Percentiles rank a stretch among this genome's conserved stretches.
phyloP scores from a whole-genome alignment of 495 filamentous ascomycete genomes.

The Sabuloglossum arenarium region DNA sequence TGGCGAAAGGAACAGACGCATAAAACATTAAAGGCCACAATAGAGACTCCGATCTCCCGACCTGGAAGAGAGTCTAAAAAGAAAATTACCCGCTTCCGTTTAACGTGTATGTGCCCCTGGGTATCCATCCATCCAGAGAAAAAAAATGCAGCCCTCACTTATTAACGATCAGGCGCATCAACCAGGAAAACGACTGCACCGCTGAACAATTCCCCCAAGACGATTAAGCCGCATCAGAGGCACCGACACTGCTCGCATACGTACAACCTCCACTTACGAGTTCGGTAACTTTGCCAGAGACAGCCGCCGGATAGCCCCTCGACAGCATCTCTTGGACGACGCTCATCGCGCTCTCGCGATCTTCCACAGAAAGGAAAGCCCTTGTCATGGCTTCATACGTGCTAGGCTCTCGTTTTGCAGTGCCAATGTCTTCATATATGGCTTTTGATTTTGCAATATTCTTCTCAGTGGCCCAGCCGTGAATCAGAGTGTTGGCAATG shows the following conservation, averaged over 20 bases:
- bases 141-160: neutral
- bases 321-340: slow-evolving; percentile 83
- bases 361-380: slow-evolving; percentile 68
- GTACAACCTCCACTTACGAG: slow-evolving; percentile 44
- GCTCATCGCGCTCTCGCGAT: slow-evolving; percentile 45
- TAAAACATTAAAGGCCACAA: neutral
- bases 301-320: slow-evolving; percentile 76
- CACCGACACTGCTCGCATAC: neutral
- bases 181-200: too few species aligned
- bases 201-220: neutral
- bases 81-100: neutral
- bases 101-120: neutral
- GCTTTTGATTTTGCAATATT: slow-evolving; percentile 56
- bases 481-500: slow-evolving; percentile 97
- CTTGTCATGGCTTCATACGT: slow-evolving; percentile 99
- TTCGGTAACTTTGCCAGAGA: slow-evolving; percentile 79
- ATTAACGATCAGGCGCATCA: too few species aligned
- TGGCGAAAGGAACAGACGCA: neutral
- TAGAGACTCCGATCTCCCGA: neutral
- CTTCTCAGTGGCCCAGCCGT: slow-evolving; percentile 81
- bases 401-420: slow-evolving; percentile 70
- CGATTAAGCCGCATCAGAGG: neutral
- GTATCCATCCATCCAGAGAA: neutral
- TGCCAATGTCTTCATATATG: slow-evolving; percentile 56
- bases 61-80: neutral